Percentiles rank a stretch among this genome's conserved stretches.
phyloP scores from a whole-genome alignment of 352 stramenopile genomes.

The Pythium guiyangense region DNA sequence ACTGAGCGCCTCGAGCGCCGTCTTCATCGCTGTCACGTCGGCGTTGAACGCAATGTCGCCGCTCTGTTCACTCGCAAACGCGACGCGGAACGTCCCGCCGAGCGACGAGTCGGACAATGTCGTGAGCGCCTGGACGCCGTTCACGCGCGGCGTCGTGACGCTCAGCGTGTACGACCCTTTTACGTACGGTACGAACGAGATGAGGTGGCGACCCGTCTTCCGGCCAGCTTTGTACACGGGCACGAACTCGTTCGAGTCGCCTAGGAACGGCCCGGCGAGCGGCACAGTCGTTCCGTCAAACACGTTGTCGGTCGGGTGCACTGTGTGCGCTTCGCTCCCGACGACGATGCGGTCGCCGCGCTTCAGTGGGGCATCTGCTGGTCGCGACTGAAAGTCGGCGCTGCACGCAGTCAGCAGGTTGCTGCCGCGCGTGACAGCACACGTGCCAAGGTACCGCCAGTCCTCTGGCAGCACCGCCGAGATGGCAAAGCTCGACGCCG shows the following conservation, averaged over 20 bases:
- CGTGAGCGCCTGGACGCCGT: conserved; percentile 72
- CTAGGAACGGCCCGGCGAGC: conserved; percentile 62
- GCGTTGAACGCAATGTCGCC: conserved; percentile 52
- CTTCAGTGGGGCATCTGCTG: conserved; percentile 36
- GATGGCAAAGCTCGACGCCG: conserved; percentile 29
- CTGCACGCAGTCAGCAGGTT: conserved; percentile 37
- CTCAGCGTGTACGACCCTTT: conserved; percentile 88
- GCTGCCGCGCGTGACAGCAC: conserved; percentile 25
- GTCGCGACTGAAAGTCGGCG: conserved; percentile 26
- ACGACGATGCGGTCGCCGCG: conserved; percentile 83
- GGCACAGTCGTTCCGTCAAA: conserved; percentile 66
- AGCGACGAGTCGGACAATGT: conserved; percentile 43
- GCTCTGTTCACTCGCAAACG: conserved; percentile 43
- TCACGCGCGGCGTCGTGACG: conserved; percentile 67
- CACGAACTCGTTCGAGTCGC: conserved; percentile 43
- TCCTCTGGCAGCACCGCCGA: conserved; percentile 46
- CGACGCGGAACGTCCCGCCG: conserved; percentile 62
- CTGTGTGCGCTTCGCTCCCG: conserved; percentile 60
- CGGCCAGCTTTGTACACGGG: conserved; percentile 59
- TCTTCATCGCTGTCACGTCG: conserved; percentile 27
- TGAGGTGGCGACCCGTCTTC: conserved; percentile 70
- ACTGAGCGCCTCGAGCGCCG: conserved; percentile 59
- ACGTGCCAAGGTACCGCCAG: conserved; percentile 76
- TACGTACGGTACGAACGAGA: conserved; percentile 89
- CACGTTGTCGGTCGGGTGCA: conserved; percentile 45